Evolutionary conservation across 1,284 basidiomycete species (phyloP).

Genomic region (Cutaneotrichosporon daszewskae): DNA sequence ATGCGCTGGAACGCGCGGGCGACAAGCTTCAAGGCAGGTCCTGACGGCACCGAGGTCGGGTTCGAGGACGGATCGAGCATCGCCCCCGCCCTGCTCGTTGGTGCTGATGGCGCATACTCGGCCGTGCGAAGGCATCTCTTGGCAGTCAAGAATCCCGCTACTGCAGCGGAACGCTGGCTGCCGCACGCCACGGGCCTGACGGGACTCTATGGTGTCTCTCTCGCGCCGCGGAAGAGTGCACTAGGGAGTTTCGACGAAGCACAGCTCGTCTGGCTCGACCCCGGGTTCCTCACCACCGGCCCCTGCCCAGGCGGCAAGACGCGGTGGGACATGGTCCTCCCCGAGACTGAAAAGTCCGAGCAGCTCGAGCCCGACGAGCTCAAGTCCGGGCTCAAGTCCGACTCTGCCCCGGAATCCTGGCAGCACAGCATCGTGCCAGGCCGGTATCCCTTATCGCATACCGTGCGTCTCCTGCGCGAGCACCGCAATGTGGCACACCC

Average conservation of each 20-base stretch:
- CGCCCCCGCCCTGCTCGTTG: background rate
- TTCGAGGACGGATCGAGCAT: background rate
- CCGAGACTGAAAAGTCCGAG: background rate
- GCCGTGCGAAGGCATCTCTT: background rate
- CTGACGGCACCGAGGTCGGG: background rate
- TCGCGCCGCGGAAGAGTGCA: background rate
- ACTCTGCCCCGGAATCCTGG: background rate
- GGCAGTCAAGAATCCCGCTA: too few relatives aligned
- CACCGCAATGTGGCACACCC: background rate
- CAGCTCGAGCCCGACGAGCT: background rate
- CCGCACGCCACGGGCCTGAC: background rate
- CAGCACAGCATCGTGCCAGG: background rate
- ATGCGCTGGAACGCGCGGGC: background rate
- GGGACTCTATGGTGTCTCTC: background rate
- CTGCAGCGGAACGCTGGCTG: background rate
- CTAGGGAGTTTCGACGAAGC: background rate
- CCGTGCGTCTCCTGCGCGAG: background rate
- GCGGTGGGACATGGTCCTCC: background rate
- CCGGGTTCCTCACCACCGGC: conserved; percentile 1
- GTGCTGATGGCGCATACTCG: conserved; percentile 4
- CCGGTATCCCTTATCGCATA: background rate
- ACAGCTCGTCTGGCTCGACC: conserved; percentile 1
- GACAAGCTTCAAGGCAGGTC: background rate
- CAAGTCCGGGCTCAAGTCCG: background rate
- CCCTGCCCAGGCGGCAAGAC: background rate